These are phyloP conservation scores for Cladosporium sp. DNA, from an alignment of 2,329 filamentous ascomycete species.

Conservation along the genomic window DNA sequence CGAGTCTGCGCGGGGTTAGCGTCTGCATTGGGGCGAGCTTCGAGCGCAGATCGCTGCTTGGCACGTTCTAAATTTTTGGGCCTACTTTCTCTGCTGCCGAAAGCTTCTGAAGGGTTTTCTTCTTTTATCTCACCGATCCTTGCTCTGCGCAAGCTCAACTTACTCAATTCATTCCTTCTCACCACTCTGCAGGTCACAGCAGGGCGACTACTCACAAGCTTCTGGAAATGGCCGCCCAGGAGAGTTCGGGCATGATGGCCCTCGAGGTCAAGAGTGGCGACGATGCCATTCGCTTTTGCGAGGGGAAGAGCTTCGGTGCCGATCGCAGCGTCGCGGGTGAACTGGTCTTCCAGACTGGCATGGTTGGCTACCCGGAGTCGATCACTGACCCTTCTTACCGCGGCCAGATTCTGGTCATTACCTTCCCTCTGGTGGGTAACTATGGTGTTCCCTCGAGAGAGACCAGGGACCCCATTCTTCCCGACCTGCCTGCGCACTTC, in stretches of 20 bases:
- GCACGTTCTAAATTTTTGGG: slow-evolving; percentile 7
- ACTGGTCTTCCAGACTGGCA: slow-evolving; percentile 98
- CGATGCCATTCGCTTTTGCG: slow-evolving; percentile 55
- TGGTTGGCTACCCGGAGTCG: slow-evolving; percentile 97
- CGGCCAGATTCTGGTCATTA: slow-evolving; percentile 92
- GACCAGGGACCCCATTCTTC: slow-evolving; percentile 74
- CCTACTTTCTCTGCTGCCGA: not conserved
- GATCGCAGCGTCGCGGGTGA: slow-evolving; percentile 92
- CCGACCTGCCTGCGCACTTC: slow-evolving; percentile 84
- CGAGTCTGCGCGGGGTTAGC: too few relatives aligned
- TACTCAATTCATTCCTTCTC: not conserved
- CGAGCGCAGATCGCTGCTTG: not conserved
- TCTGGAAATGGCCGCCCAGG: slow-evolving; percentile 15
- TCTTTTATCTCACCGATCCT: slow-evolving; percentile 9
- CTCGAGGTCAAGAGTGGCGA: slow-evolving; percentile 91
- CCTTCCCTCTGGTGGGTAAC: slow-evolving; percentile 92
- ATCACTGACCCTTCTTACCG: slow-evolving; percentile 83
- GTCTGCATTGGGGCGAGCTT: not conserved
- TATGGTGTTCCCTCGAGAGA: slow-evolving; percentile 92
- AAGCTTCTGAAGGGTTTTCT: slow-evolving; percentile 2
- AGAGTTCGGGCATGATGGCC: slow-evolving; percentile 48
- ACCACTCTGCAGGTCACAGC: slow-evolving; percentile 10
- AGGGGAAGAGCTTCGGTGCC: slow-evolving; percentile 94
- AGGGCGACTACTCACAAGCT: slow-evolving; percentile 2
- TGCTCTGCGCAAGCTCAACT: slow-evolving; percentile 6